Base-by-base conservation (phyloP, 441 rosid genomes). In the Adansonia gregorii region DNA sequence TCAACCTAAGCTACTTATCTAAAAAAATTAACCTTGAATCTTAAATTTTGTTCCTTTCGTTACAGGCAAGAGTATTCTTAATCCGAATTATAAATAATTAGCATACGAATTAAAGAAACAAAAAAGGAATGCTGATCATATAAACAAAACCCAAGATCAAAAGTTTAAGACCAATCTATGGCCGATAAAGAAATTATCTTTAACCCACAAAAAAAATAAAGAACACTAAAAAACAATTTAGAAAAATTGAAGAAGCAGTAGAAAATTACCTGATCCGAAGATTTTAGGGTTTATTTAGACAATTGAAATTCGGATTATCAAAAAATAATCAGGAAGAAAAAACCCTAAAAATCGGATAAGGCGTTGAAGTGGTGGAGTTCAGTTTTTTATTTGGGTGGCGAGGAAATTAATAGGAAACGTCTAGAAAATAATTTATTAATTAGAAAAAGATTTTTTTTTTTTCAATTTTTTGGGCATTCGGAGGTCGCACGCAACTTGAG, bases 221-320 rank as follows among this genome's bases (percentile, higher is more conserved):
- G 8, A 7, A 43, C 35, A 31, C 35, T 31, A 7, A 43, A 7
- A 43, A 43, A 43, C 46, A 43, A 7, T 43, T 43, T 19, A 4
- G 27, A 6, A 31, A 71, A 48, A 14, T 24, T 7, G 9, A 9
- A 27, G 43, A 69, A 67, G 39, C 4, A 1, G 2, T 24, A 8
- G 17, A 54, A 71, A 54, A 19, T 54, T 17, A 71, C 75, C 75
- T 71, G 75, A 71, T 71, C 48, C 75, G 48, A n/a, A 4, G n/a
- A 71, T 31, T 71, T 71, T 71, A 71, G 75, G 75, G 63, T n/a
- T 54, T 71, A 43, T 48, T n/a, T 31, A 31, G 63, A n/a, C 3
- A 39, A 52, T 17, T 31, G 63, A 17, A 55, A 9, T 71, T 54
- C 6, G 48, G 75, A 71, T 54, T 54, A 71, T 5, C 41, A 24